phyloP scores from a whole-genome alignment of 768 basidiomycete species.

The Hortiboletus campestris region DNA sequence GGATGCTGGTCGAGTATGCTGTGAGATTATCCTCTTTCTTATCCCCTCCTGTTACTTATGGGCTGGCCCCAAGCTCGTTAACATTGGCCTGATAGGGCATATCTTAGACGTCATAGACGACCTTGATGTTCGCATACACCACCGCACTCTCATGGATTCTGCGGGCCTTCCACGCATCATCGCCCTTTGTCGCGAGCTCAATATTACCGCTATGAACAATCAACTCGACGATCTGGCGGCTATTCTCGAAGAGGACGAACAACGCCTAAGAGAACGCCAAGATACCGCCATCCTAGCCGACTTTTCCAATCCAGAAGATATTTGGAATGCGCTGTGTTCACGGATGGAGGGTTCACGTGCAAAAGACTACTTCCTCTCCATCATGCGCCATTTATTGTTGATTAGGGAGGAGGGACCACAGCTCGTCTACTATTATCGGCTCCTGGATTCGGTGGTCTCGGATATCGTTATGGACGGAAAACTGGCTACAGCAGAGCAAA shows the following conservation, averaged over 20 bases:
- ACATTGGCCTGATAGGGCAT: constrained; percentile 69
- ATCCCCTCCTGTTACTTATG: constrained; percentile 11
- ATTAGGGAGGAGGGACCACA: constrained; percentile 85
- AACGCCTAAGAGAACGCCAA: constrained; percentile 64
- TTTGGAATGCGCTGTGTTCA: constrained; percentile 79
- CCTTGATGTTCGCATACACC: constrained; percentile 79
- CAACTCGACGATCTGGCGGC: constrained; percentile 61
- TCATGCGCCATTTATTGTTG: constrained; percentile 90
- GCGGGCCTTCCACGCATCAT: constrained; percentile 78
- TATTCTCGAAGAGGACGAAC: constrained; percentile 73
- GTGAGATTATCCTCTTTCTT: constrained; percentile 43
- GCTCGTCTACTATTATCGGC: constrained; percentile 85
- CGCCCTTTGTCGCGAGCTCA: constrained; percentile 63
- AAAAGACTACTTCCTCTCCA: constrained; percentile 83
- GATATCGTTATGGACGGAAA: constrained; percentile 94
- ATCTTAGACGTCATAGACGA: constrained; percentile 69
- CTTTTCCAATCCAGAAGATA: constrained; percentile 79
- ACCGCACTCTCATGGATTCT: constrained; percentile 86
- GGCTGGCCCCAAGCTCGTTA: constrained; percentile 35
- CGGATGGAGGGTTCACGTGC: constrained; percentile 79
- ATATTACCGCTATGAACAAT: constrained; percentile 60
- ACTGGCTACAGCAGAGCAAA: constrained; percentile 75
- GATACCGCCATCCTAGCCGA: constrained; percentile 75
- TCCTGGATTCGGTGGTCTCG: constrained; percentile 85
- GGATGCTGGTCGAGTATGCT: constrained; percentile 79